A percentile compares a stretch with the other conserved stretches of the same genome.
These are phyloP conservation scores for Abrus pulchellus DNA, from an alignment of 306 rosid genomes.

Conservation along the genomic window DNA sequence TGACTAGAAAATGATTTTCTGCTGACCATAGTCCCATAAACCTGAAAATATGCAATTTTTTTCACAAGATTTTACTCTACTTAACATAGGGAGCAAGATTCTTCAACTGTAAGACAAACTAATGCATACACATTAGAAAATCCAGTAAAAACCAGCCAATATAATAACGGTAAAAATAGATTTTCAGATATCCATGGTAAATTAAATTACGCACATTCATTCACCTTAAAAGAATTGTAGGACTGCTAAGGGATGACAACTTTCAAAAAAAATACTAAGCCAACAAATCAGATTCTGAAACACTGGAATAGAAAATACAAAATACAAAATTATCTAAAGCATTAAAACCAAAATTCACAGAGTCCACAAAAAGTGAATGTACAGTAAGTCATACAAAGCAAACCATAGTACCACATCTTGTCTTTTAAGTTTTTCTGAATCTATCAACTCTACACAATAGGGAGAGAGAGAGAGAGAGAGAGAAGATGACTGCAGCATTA, in stretches of 20 bases:
- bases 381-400: background rate
- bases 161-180: background rate
- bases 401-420: background rate
- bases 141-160: slow-evolving; percentile 1
- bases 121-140: slow-evolving; percentile 22
- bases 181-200: background rate
- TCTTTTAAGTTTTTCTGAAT: slow-evolving; percentile 11
- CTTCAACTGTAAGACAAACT: background rate
- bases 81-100: slow-evolving; percentile 12
- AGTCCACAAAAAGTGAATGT: slow-evolving; percentile 1
- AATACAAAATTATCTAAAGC: background rate
- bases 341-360: slow-evolving; percentile 16
- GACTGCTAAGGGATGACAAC: background rate
- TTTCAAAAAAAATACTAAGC: background rate
- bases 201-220: slow-evolving; percentile 12
- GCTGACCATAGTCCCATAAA: slow-evolving; percentile 41
- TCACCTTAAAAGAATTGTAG: slow-evolving; percentile 21
- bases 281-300: slow-evolving; percentile 4
- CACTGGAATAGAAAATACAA: background rate
- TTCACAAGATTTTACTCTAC: slow-evolving; percentile 48
- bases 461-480: background rate
- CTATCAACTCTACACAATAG: slow-evolving; percentile 12
- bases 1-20: slow-evolving; percentile 38
- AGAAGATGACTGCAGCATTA: background rate
- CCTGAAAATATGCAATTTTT: slow-evolving; percentile 38